phyloP scores from a whole-genome alignment of 352 stramenopile genomes.

The Plasmopara halstedii region DNA sequence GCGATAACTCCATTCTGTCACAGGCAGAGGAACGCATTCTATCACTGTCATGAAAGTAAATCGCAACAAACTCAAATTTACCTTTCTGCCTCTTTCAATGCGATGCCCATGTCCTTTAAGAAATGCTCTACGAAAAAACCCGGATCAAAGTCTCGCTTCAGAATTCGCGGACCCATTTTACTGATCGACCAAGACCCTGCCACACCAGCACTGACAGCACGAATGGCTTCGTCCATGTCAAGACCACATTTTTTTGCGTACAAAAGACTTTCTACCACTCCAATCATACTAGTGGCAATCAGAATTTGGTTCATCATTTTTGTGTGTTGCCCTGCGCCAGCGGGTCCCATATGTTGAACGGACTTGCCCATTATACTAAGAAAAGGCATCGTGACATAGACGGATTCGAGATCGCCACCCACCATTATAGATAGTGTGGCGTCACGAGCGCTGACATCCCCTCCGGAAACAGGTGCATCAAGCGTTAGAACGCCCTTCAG shows the following conservation, averaged over 20 bases:
- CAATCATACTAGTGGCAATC: slow-evolving; percentile 86
- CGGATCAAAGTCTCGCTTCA: slow-evolving; percentile 83
- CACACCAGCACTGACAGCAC: slow-evolving; percentile 72
- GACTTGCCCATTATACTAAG: slow-evolving; percentile 88
- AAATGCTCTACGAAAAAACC: slow-evolving; percentile 91
- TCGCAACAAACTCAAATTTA: slow-evolving; percentile 8
- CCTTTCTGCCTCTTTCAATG: slow-evolving; percentile 76
- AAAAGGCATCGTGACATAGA: slow-evolving; percentile 78
- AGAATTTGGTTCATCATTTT: slow-evolving; percentile 92
- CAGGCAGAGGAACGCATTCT: background rate
- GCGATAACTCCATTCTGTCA: slow-evolving; percentile 76
- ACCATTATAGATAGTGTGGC: slow-evolving; percentile 88
- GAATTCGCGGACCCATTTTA: slow-evolving; percentile 85
- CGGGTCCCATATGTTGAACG: slow-evolving; percentile 79
- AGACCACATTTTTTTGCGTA: slow-evolving; percentile 85
- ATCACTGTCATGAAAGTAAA: background rate
- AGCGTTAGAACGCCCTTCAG: slow-evolving; percentile 62
- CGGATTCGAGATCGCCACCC: slow-evolving; percentile 73
- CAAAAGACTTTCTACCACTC: slow-evolving; percentile 80
- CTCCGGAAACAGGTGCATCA: slow-evolving; percentile 81
- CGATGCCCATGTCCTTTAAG: slow-evolving; percentile 88
- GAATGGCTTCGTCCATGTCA: slow-evolving; percentile 84
- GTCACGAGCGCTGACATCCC: slow-evolving; percentile 83
- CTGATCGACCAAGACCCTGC: slow-evolving; percentile 87
- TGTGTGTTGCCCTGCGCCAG: slow-evolving; percentile 80